These are phyloP conservation scores for Bjerkandera adusta DNA, from an alignment of 1,284 basidiomycete species.

Conservation along the genomic window DNA sequence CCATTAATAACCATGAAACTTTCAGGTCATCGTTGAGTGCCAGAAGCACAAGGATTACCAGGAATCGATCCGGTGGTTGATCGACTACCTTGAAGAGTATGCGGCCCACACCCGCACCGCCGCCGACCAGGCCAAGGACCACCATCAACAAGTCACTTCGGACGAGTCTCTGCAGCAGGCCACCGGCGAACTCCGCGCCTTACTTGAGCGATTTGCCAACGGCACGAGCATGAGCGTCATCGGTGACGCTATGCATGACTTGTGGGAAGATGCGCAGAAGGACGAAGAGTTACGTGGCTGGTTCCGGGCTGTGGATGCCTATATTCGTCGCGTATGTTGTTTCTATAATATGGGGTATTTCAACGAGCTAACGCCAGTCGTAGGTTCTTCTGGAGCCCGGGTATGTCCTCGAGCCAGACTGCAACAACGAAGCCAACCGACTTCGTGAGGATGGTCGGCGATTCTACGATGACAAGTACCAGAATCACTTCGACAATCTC, in stretches of 20 bases:
- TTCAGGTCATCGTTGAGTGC: conserved; percentile 85
- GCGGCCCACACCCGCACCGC: conserved; percentile 59
- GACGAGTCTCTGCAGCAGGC: conserved; percentile 61
- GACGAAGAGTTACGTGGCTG: conserved; percentile 80
- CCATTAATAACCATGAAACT: conserved; percentile 25
- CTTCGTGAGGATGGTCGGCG: conserved; percentile 68
- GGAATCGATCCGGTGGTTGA: conserved; percentile 75
- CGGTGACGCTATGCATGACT: conserved; percentile 67
- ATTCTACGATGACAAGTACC: conserved; percentile 88
- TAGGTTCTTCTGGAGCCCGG: conserved; percentile 83
- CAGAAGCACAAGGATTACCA: conserved; percentile 93
- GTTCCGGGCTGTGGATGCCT: conserved; percentile 70
- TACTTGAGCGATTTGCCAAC: conserved; percentile 93
- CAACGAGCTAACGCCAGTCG: conserved; percentile 5
- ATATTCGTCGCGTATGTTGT: too few species aligned
- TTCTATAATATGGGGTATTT: background rate
- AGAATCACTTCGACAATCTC: conserved; percentile 78
- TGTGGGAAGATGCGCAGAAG: conserved; percentile 75
- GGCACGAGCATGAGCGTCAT: conserved; percentile 65
- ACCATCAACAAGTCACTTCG: conserved; percentile 27
- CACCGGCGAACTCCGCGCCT: conserved; percentile 65
- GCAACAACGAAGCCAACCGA: conserved; percentile 57
- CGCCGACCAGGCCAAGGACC: conserved; percentile 40
- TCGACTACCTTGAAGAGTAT: conserved; percentile 76
- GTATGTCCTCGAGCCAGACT: conserved; percentile 82